Evolutionary conservation across 2,329 filamentous ascomycete species (phyloP), one percentile per base, ranked within the genome.

Genomic region (Dryadomyces sulphureus): DNA sequence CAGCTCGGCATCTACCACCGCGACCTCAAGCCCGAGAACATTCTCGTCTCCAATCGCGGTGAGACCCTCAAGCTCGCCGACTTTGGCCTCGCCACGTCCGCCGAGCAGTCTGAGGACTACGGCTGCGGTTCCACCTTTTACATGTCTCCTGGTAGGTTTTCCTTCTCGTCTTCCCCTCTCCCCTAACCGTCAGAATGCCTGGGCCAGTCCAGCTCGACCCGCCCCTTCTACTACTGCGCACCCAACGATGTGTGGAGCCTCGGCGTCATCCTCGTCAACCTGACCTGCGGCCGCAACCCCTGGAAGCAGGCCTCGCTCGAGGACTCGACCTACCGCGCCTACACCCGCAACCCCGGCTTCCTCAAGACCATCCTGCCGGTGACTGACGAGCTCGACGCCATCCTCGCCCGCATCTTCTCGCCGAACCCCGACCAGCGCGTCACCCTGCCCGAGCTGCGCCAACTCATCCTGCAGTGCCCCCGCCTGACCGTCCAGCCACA

Each of bases 41-140:
- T 98, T 54, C 70, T 98, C 59, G 90, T 98, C 48, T 84, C 84
- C 56, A 83, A 94, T 67, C 72, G 81, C 53, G 90, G 90, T 54
- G 78, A 82, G 66, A 92, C 87, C 32, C 86, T 94, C 59, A 94
- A 96, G 69, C 76, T 98, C 54, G 92, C 90, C 54, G 92, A 98
- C 65, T 98, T 98, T 72, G 92, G 92, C 60, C 77, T 98, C 46
- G 92, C 92, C 49, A 96, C 88, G 21, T 80, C 79, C 48, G 85
- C 90, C 54, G 73, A 79, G 54, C 72, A 81, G 54, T 94, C 90
- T 53, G 84, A 88, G 56, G 92, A 98, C 63, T 95, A 94, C 65
- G 92, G 92, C 58, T 98, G 92, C 62, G 92, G 92, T 52, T 96
- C 92, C 27, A 96, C 90, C 14, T 96, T 96, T 59, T 98, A 98